phyloP scores from a whole-genome alignment of 2,329 filamentous ascomycete genomes.

The Trichoderma lentiforme region DNA sequence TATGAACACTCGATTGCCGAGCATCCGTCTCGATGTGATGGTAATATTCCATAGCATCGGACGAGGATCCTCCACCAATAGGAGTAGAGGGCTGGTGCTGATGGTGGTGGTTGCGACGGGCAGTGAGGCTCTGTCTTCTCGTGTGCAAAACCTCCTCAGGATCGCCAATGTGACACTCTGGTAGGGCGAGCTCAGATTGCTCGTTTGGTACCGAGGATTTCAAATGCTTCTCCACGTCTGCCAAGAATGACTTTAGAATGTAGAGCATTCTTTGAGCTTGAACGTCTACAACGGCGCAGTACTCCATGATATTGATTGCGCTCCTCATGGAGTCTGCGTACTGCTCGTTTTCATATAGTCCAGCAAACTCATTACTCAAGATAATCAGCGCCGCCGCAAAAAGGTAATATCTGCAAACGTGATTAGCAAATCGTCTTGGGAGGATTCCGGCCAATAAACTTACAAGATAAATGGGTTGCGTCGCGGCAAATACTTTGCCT shows the following conservation, averaged over 20 bases:
- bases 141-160: slow-evolving; percentile 13
- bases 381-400: slow-evolving; percentile 54
- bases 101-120: neutral
- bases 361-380: slow-evolving; percentile 55
- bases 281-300: slow-evolving; percentile 46
- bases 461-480: slow-evolving; percentile 57
- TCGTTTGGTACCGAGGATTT: neutral
- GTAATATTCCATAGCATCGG: slow-evolving; percentile 5
- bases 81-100: slow-evolving; percentile 5
- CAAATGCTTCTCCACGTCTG: slow-evolving; percentile 19
- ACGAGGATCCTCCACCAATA: neutral
- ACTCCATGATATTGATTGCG: slow-evolving; percentile 47
- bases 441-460: slow-evolving; percentile 26
- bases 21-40: neutral
- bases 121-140: slow-evolving; percentile 5
- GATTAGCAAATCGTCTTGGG: neutral
- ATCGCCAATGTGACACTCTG: slow-evolving; percentile 3
- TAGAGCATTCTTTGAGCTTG: slow-evolving; percentile 49
- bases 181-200: neutral
- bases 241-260: slow-evolving; percentile 48
- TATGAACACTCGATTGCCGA: neutral
- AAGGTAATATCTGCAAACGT: slow-evolving; percentile 46
- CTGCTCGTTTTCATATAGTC: slow-evolving; percentile 43
- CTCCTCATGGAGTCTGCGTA: slow-evolving; percentile 40
- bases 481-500: slow-evolving; percentile 45